Base-by-base conservation (phyloP, 2,329 filamentous ascomycete species). In the Blastomyces parvus region DNA sequence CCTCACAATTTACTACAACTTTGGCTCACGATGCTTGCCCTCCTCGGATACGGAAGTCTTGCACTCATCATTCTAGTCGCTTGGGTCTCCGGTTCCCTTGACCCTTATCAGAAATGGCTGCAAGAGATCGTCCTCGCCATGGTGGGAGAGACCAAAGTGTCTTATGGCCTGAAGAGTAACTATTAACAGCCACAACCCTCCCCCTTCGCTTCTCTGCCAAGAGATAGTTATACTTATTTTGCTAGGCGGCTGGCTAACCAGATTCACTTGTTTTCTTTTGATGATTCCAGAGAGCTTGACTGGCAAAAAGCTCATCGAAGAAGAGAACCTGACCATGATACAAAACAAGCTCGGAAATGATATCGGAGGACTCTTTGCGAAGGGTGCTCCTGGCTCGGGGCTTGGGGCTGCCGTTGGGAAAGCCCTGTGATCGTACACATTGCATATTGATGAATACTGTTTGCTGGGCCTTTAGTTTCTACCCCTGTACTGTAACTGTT, bases 141-240 rank as follows among this genome's bases (percentile, higher is more conserved):
- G 30, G 71, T 73, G 67, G 72, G 71, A 0, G 72, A 73, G 56
- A 73, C 65, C 4, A 73, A 70, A 44, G 66, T 67, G 0, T 70
- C 69, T 1, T 71, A 70, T 62, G 66, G 66, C 22, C 17, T 72
- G 25, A 72, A 71, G 50, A 71, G 70, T 70, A 65, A n/a, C n/a
- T n/a, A n/a, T n/a, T n/a, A 55, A 48, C 50, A 11, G 42, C 42
- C n/a, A 38, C n/a, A 25, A 25, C 38, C 17, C 13, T 19, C 46
- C 40, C 27, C 27, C 27, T 4, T 4, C 27, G 2, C 27, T 30
- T 30, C 27, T 30, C 27, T 30, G 2, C 27, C 4, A n/a, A n/a
- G n/a, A n/a, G n/a, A n/a, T n/a, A n/a, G 9, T 38, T 19, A 11
- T n/a, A 17, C 2, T 3, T 38, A 36, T 42, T 42, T 42, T 6